phyloP scores from a whole-genome alignment of 305 asterid species.

The Fraxinus latifolia region DNA sequence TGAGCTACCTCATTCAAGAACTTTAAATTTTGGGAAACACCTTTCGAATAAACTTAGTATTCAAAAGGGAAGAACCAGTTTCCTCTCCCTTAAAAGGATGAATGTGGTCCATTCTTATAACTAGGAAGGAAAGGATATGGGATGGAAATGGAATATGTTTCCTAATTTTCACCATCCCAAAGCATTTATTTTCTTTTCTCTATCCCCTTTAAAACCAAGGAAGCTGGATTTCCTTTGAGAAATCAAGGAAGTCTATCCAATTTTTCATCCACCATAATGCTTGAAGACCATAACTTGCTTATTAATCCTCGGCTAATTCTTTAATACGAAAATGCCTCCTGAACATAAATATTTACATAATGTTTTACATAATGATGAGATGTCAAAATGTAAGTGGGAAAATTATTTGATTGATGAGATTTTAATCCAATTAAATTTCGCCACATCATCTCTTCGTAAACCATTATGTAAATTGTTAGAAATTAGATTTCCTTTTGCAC shows the following conservation, averaged over 20 bases:
- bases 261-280: neutral
- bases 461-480: neutral
- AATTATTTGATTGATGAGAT: too few relatives aligned
- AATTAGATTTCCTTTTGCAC: neutral
- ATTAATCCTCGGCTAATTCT: neutral
- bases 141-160: neutral
- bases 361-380: too few relatives aligned
- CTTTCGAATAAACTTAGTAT: neutral
- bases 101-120: neutral
- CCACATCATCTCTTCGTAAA: too few relatives aligned
- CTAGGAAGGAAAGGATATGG: neutral
- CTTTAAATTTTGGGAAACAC: neutral
- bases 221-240: neutral
- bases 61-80: neutral
- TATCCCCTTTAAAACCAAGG: neutral
- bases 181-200: neutral
- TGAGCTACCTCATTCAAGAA: neutral
- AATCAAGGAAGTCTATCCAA: neutral
- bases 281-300: neutral
- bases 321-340: neutral
- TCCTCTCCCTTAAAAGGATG: neutral
- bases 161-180: neutral
- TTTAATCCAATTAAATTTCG: too few relatives aligned
- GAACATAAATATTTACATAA: too few relatives aligned
- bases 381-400: too few relatives aligned